Conservation (phyloP, 495 filamentous ascomycete genomes). For the Astrocystis sublimbata region DNA sequence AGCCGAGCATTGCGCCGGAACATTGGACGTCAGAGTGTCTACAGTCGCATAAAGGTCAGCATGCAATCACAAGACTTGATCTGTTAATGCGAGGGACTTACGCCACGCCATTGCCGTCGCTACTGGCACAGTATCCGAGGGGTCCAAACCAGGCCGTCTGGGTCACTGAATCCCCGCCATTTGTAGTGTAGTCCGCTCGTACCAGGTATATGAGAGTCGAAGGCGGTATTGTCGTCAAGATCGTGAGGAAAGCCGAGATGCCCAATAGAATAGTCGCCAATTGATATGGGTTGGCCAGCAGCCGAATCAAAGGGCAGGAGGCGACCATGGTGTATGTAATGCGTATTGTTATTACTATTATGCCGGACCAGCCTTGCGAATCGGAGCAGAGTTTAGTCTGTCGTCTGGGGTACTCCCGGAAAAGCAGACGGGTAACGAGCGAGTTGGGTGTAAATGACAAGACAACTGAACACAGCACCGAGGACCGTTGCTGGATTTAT, state of each 20-base stretch:
- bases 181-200: constrained; percentile 3
- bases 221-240: constrained; percentile 2
- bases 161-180: neutral
- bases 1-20: neutral
- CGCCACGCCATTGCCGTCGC: neutral
- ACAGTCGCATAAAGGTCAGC: neutral
- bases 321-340: constrained; percentile 2
- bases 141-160: constrained; percentile 15
- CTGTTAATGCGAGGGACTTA: neutral
- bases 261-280: neutral
- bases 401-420: neutral
- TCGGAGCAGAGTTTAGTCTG: neutral
- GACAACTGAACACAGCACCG: neutral
- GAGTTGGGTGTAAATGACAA: neutral
- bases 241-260: neutral
- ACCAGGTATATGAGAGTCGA: constrained; percentile 7
- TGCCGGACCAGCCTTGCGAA: neutral
- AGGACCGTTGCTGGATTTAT: neutral
- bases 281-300: constrained; percentile 1
- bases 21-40: neutral
- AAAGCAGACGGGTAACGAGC: neutral
- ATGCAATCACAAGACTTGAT: too few species aligned
- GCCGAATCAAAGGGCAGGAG: neutral
- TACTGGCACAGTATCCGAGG: constrained; percentile 12
- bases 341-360: neutral